Base-by-base conservation (phyloP, 176 grass and related monocot species). In the Urochloa ruziziensis region DNA sequence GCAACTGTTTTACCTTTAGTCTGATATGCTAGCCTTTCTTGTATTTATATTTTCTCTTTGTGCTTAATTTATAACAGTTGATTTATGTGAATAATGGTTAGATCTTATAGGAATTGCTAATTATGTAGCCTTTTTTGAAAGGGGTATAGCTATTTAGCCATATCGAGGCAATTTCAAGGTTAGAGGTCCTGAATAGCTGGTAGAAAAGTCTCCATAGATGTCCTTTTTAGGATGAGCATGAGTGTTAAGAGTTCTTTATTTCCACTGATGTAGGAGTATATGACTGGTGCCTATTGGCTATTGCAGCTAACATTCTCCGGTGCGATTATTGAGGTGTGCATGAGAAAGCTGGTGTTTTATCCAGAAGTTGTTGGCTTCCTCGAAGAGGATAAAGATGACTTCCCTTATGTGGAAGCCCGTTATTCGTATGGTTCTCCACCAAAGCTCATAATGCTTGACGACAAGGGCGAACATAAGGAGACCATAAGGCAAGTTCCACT, bases 291-390 rank as follows among this genome's bases (percentile, higher is more conserved):
- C 40, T 75, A 52, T 82, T 91, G 56, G 73, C 28, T 78, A 73
- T 73, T 90, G 67, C 80, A 99, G 97, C 80, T 90, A 48, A 92
- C 82, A 54, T 99, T 87, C 80, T 99, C 91, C 37, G 89, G 93
- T 79, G 93, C 93, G 78, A 96, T 99, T 87, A 51, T 99, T 56
- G 97, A 99, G 80, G 93, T 99, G 40, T 99, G 97, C 88, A 99
- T 96, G 97, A 94, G 97, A 86, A 99, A 96, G 81, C 35, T 99
- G 23, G 91, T 76, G 62, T 99, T 99, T 85, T 99, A 99, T 87
- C 97, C 97, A 62, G 97, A 99, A 94, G 82, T 99, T 3, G 91
- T 87, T 63, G 73, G 89, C 74, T 94, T 99, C 52, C 89, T 99
- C 1, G 93, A 99, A 65, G 93, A 92, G 85, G 97, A 94, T 54